Percentiles rank a stretch among this genome's conserved stretches.
phyloP scores from a whole-genome alignment of 2,329 filamentous ascomycete species.

The Claviceps spartinae region DNA sequence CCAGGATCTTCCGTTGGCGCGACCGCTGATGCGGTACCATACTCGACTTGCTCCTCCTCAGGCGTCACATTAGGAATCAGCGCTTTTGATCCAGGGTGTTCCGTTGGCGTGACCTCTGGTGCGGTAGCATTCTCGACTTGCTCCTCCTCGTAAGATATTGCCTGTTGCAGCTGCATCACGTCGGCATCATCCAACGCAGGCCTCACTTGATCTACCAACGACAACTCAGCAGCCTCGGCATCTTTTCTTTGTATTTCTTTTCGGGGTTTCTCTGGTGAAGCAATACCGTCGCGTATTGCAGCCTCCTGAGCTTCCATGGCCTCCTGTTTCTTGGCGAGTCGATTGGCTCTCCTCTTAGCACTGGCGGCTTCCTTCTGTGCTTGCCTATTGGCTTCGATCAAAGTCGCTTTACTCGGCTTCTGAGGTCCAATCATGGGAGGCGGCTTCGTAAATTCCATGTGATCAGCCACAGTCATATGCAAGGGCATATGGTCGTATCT shows the following conservation, averaged over 20 bases:
- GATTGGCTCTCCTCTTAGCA: constrained; percentile 11
- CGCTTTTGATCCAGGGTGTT: no score
- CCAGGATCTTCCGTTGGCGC: no score
- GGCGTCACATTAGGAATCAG: no score
- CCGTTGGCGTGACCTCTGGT: no score
- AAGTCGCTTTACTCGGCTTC: constrained; percentile 8
- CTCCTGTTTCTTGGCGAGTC: constrained; percentile 16
- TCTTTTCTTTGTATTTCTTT: constrained; percentile 11
- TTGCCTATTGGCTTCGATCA: constrained; percentile 8
- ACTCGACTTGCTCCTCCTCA: no score
- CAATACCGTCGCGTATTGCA: background rate
- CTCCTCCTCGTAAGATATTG: background rate
- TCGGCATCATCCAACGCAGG: constrained; percentile 3
- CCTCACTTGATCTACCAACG: constrained; percentile 5
- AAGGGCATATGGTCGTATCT: constrained; percentile 43
- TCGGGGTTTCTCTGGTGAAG: constrained; percentile 13
- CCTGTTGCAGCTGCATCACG: constrained; percentile 2
- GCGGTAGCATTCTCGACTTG: background rate
- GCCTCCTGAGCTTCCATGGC: constrained; percentile 12
- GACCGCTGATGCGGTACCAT: background rate
- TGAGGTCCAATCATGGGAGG: constrained; percentile 21
- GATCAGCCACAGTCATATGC: constrained; percentile 40
- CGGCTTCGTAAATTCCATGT: constrained; percentile 33
- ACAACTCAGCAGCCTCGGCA: constrained; percentile 7
- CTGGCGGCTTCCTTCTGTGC: constrained; percentile 15